These are phyloP conservation scores for Plasmodium coatneyi DNA, from an alignment of 169 alveolate genomes.

Conservation along the genomic window DNA sequence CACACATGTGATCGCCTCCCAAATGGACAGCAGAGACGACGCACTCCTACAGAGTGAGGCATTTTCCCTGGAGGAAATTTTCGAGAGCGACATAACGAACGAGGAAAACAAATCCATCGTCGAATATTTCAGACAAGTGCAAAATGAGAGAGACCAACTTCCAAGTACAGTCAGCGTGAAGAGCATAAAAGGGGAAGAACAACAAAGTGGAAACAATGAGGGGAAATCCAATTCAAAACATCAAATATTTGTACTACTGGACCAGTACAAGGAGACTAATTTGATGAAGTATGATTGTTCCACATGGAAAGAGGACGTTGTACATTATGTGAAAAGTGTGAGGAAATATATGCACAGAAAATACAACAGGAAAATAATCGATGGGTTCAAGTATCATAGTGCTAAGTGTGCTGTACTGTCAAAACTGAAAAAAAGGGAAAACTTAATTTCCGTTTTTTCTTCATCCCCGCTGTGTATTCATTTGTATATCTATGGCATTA, in stretches of 20 bases:
- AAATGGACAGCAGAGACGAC: conserved; percentile 16
- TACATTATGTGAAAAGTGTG: conserved; percentile 11
- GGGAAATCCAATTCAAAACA: background rate
- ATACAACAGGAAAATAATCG: conserved; percentile 49
- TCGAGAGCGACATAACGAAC: conserved; percentile 32
- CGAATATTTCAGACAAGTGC: conserved; percentile 30
- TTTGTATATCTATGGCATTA: conserved; percentile 62
- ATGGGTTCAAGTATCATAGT: conserved; percentile 14
- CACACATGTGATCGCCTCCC: background rate
- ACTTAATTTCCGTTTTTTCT: conserved; percentile 24
- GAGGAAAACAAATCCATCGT: conserved; percentile 47
- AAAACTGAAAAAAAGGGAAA: conserved; percentile 18
- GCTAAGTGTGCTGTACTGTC: conserved; percentile 24
- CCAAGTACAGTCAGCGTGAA: conserved; percentile 22
- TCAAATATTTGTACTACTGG: background rate
- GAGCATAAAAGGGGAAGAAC: background rate
- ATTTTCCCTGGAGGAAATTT: conserved; percentile 42
- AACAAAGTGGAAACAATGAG: background rate
- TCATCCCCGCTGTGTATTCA: conserved; percentile 29
- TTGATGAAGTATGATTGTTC: background rate
- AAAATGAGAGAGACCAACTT: conserved; percentile 30
- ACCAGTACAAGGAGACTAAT: conserved; percentile 8
- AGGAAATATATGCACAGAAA: conserved; percentile 47
- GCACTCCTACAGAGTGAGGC: conserved; percentile 36
- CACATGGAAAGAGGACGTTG: conserved; percentile 5